These are phyloP conservation scores for Solanum hybrid DNA, from an alignment of 305 asterid species.

Conservation along the genomic window DNA sequence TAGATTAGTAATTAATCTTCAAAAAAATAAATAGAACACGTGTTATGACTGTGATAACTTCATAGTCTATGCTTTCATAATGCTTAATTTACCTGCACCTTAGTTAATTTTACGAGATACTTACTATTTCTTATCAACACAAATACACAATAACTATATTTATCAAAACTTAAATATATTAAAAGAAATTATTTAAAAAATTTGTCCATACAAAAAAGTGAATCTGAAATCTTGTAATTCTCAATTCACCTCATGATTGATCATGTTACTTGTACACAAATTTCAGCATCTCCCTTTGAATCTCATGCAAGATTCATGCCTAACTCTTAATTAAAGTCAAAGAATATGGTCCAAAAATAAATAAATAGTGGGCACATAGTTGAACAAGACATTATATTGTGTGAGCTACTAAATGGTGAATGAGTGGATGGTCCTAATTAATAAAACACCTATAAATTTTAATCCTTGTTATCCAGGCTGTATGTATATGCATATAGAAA, in stretches of 20 bases:
- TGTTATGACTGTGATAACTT: not conserved
- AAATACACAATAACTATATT: not conserved
- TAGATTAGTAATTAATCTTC: not conserved
- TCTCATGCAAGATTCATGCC: not conserved
- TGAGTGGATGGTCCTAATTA: not conserved
- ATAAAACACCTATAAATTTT: not conserved
- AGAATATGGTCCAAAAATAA: not conserved
- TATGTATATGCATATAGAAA: not conserved
- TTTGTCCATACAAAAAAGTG: not conserved
- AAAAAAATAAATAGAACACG: not conserved
- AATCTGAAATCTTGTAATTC: not conserved
- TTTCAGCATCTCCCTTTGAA: not conserved
- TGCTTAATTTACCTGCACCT: not conserved
- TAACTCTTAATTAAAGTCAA: not conserved
- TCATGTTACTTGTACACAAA: not conserved
- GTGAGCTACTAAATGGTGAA: not conserved
- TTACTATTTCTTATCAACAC: not conserved
- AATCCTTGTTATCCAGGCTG: conserved; percentile 1
- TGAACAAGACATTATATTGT: not conserved
- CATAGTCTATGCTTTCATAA: not conserved
- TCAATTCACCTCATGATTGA: not conserved
- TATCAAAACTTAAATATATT: not conserved
- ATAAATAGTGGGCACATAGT: not conserved
- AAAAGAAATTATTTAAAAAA: too few species aligned
- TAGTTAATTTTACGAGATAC: not conserved